phyloP scores from a whole-genome alignment of 2,329 filamentous ascomycete genomes.

The Botrytis fabae region DNA sequence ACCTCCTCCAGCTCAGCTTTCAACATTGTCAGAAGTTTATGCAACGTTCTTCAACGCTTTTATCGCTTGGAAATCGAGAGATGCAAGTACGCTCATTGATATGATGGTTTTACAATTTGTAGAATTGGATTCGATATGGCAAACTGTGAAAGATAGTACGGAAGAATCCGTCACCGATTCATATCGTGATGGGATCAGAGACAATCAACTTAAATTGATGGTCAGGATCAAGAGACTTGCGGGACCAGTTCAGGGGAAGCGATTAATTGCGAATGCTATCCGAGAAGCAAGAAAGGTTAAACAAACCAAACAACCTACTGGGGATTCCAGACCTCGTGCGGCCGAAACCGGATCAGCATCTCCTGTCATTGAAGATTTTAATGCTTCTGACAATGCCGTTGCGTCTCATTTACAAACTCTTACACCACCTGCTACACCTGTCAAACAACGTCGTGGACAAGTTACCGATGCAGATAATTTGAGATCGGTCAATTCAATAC shows the following conservation, averaged over 20 bases:
- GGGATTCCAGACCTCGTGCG: slow-evolving; percentile 70
- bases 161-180: slow-evolving; percentile 71
- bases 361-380: slow-evolving; percentile 45
- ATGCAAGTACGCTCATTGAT: slow-evolving; percentile 74
- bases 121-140: slow-evolving; percentile 79
- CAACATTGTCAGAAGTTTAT: slow-evolving; percentile 67
- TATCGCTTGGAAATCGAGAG: slow-evolving; percentile 79
- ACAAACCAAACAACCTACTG: slow-evolving; percentile 63
- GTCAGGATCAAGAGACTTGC: slow-evolving; percentile 78
- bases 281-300: slow-evolving; percentile 66
- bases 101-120: slow-evolving; percentile 87
- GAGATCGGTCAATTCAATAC: slow-evolving; percentile 46
- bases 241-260: slow-evolving; percentile 68
- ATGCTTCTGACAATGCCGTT: slow-evolving; percentile 45
- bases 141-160: slow-evolving; percentile 76
- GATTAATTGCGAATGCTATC: slow-evolving; percentile 73
- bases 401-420: slow-evolving; percentile 49
- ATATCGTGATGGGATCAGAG: slow-evolving; percentile 77
- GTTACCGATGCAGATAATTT: slow-evolving; percentile 37
- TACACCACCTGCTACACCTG: slow-evolving; percentile 55
- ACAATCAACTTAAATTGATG: slow-evolving; percentile 77
- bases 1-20: slow-evolving; percentile 60
- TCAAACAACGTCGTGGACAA: slow-evolving; percentile 28
- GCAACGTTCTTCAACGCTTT: slow-evolving; percentile 76
- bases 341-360: slow-evolving; percentile 43